A percentile compares a stretch with the other conserved stretches of the same genome.
Conservation (phyloP, 805 yeast species). For the Nakazawaea wickerhamii region DNA sequence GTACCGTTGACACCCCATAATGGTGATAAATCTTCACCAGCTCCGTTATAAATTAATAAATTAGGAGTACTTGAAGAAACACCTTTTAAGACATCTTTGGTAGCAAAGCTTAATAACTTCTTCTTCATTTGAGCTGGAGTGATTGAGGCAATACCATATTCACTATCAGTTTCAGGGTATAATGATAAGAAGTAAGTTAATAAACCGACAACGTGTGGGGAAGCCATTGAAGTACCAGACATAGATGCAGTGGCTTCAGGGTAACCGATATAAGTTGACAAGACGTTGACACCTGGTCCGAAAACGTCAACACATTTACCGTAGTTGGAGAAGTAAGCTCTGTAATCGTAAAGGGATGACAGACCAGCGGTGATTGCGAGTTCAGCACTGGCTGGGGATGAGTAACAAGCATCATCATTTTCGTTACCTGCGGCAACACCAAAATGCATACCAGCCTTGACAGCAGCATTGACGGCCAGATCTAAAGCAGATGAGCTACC, state of each 20-base stretch:
- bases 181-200: slow-evolving; percentile 51
- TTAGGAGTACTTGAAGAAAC: slow-evolving; percentile 49
- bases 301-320: slow-evolving; percentile 49
- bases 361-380: slow-evolving; percentile 51
- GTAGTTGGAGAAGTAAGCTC: slow-evolving; percentile 49
- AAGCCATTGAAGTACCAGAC: slow-evolving; percentile 63
- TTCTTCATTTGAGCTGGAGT: slow-evolving; percentile 51
- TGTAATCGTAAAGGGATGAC: slow-evolving; percentile 36
- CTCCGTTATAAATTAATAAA: slow-evolving; percentile 56
- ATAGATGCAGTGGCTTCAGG: slow-evolving; percentile 43
- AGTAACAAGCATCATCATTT: slow-evolving; percentile 52
- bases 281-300: slow-evolving; percentile 52
- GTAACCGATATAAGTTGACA: slow-evolving; percentile 52
- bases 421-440: slow-evolving; percentile 65
- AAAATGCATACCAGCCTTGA: slow-evolving; percentile 49
- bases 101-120: slow-evolving; percentile 46
- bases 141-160: slow-evolving; percentile 37
- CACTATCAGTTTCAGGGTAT: slow-evolving; percentile 47
- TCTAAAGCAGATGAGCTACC: slow-evolving; percentile 52
- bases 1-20: slow-evolving; percentile 36
- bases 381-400: slow-evolving; percentile 58
- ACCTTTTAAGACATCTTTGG: slow-evolving; percentile 40
- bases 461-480: slow-evolving; percentile 55
- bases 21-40: slow-evolving; percentile 45
- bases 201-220: slow-evolving; percentile 55